Percentiles rank a stretch among this genome's conserved stretches.
Conservation (phyloP, 768 basidiomycete species). For the Suillus subaureus region DNA sequence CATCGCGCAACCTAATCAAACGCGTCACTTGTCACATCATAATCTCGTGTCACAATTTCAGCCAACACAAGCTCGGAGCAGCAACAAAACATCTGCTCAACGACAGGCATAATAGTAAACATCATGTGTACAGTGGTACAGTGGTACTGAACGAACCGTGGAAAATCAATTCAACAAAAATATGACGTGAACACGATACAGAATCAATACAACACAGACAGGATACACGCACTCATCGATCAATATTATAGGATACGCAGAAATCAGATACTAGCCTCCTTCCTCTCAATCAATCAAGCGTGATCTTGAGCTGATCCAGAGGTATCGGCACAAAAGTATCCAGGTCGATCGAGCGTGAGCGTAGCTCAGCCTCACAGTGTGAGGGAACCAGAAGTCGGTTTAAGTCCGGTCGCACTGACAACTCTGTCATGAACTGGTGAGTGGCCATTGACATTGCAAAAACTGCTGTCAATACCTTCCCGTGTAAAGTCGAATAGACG, state of each 20-base stretch:
- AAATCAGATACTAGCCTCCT: constrained; percentile 31
- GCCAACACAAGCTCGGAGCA: not conserved
- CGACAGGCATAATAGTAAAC: constrained; percentile 12
- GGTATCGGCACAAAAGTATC: constrained; percentile 97
- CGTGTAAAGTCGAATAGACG: constrained; percentile 93
- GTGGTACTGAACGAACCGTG: constrained; percentile 8
- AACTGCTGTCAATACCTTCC: constrained; percentile 66
- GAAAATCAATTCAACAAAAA: constrained; percentile 13
- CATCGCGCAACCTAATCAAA: constrained; percentile 31
- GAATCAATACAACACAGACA: constrained; percentile 29
- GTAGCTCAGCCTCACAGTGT: constrained; percentile 88
- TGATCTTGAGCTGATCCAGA: constrained; percentile 91
- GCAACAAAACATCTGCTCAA: constrained; percentile 9
- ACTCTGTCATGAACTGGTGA: constrained; percentile 54
- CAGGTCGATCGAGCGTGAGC: constrained; percentile 81
- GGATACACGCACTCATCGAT: constrained; percentile 23
- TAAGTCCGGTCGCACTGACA: constrained; percentile 94
- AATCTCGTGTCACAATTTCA: constrained; percentile 16
- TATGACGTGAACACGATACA: constrained; percentile 11
- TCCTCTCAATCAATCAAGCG: constrained; percentile 71
- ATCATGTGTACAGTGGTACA: constrained; percentile 20
- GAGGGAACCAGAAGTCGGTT: constrained; percentile 89
- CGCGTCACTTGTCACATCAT: constrained; percentile 2
- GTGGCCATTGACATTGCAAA: constrained; percentile 4
- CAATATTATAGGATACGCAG: constrained; percentile 40